These are phyloP conservation scores for Talaromyces piceae DNA, from an alignment of 2,329 filamentous ascomycete genomes.

Conservation along the genomic window DNA sequence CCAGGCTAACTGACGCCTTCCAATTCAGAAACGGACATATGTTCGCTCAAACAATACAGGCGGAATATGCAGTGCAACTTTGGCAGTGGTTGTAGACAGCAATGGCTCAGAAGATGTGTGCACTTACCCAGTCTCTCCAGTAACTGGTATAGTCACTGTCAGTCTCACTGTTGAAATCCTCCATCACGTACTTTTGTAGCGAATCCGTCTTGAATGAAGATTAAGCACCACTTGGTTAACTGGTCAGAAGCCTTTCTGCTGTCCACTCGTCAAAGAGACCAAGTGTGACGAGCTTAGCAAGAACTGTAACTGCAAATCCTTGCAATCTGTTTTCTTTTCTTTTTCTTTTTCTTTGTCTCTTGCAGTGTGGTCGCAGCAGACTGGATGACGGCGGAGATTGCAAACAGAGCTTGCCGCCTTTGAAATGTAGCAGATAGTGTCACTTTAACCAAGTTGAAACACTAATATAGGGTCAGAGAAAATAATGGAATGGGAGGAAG, in stretches of 20 bases:
- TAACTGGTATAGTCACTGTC: slow-evolving; percentile 99
- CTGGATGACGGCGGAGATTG: slow-evolving; percentile 13
- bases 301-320: slow-evolving; percentile 8
- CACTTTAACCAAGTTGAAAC: background rate
- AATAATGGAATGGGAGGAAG: background rate
- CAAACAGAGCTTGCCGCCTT: too few relatives aligned
- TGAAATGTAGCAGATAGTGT: background rate
- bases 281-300: slow-evolving; percentile 11
- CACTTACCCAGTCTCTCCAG: slow-evolving; percentile 96
- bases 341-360: background rate
- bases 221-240: too few relatives aligned
- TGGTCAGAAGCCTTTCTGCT: too few relatives aligned
- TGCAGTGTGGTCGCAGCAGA: slow-evolving; percentile 17
- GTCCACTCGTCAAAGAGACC: slow-evolving; percentile 13
- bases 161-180: slow-evolving; percentile 95
- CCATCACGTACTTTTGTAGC: slow-evolving; percentile 53
- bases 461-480: background rate
- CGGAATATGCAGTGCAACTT: background rate
- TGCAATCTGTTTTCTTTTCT: slow-evolving; percentile 9
- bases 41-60: background rate
- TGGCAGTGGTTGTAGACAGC: too few relatives aligned
- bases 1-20: slow-evolving; percentile 1
- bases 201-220: background rate
- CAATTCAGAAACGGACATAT: background rate
- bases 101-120: background rate